A percentile compares a stretch with the other conserved stretches of the same genome.
These are phyloP conservation scores for Candida germanica DNA, from an alignment of 805 yeast genomes.

Conservation along the genomic window DNA sequence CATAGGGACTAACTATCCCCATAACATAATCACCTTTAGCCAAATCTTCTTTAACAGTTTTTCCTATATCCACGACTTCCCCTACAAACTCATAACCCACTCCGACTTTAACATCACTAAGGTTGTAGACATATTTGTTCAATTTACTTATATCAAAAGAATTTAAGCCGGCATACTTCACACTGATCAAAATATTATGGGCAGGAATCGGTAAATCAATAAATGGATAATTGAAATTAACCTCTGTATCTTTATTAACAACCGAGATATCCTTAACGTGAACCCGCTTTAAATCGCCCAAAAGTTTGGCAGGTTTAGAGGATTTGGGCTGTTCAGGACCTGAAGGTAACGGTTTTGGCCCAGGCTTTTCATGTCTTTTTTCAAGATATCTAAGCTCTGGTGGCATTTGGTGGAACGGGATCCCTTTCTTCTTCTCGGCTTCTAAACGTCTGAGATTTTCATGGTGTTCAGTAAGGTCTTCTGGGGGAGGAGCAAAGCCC, in stretches of 20 bases:
- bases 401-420: constrained; percentile 39
- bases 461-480: constrained; percentile 35
- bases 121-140: constrained; percentile 50
- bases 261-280: constrained; percentile 50
- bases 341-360: constrained; percentile 9
- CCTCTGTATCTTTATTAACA: constrained; percentile 40
- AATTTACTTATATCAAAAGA: constrained; percentile 64
- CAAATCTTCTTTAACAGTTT: constrained; percentile 24
- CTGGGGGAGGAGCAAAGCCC: constrained; percentile 38
- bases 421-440: constrained; percentile 23
- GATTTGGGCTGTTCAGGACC: background rate
- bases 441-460: constrained; percentile 23
- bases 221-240: constrained; percentile 53
- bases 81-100: constrained; percentile 74
- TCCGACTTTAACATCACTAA: constrained; percentile 55
- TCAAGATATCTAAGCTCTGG: constrained; percentile 40
- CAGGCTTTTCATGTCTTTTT: constrained; percentile 16
- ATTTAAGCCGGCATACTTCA: constrained; percentile 57
- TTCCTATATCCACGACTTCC: constrained; percentile 53
- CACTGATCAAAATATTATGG: constrained; percentile 53
- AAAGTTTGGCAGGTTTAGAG: constrained; percentile 6
- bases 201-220: constrained; percentile 48
- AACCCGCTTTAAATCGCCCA: constrained; percentile 49
- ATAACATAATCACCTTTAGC: constrained; percentile 62
- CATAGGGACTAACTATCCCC: constrained; percentile 54